Conservation (phyloP, 73 alveolate genomes). For the Stentor coeruleus region DNA sequence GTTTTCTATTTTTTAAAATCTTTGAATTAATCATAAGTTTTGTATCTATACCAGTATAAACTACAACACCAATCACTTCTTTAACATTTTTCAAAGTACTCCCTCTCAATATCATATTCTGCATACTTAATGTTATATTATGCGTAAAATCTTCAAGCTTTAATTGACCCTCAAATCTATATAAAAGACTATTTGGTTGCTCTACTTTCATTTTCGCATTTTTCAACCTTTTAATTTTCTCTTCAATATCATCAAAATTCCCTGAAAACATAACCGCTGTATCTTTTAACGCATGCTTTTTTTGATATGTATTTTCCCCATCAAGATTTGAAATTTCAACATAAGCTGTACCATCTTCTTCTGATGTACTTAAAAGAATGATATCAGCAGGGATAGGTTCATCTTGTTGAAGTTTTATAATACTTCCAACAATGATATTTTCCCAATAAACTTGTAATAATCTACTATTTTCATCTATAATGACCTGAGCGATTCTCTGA, state of each 20-base stretch:
- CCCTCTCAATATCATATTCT: constrained; percentile 87
- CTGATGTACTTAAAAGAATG: constrained; percentile 62
- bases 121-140: constrained; percentile 32
- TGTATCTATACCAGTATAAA: constrained; percentile 70
- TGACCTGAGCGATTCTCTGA: not conserved
- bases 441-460: not conserved
- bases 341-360: constrained; percentile 63
- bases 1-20: constrained; percentile 1
- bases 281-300: constrained; percentile 62
- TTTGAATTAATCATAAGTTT: constrained; percentile 71
- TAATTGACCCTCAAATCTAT: constrained; percentile 58
- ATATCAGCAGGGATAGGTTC: constrained; percentile 83
- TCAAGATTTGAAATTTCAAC: constrained; percentile 96
- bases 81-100: not conserved
- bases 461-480: not conserved
- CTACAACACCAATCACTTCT: constrained; percentile 1
- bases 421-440: constrained; percentile 22
- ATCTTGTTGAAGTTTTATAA: constrained; percentile 40
- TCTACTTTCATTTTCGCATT: constrained; percentile 33
- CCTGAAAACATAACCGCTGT: constrained; percentile 12
- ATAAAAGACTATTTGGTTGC: constrained; percentile 58
- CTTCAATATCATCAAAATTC: not conserved
- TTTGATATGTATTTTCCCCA: constrained; percentile 97
- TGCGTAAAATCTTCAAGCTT: constrained; percentile 39
- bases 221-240: not conserved